A percentile compares a stretch with the other conserved stretches of the same genome.
These are phyloP conservation scores for Suillus subluteus DNA, from an alignment of 768 basidiomycete species.

Conservation along the genomic window DNA sequence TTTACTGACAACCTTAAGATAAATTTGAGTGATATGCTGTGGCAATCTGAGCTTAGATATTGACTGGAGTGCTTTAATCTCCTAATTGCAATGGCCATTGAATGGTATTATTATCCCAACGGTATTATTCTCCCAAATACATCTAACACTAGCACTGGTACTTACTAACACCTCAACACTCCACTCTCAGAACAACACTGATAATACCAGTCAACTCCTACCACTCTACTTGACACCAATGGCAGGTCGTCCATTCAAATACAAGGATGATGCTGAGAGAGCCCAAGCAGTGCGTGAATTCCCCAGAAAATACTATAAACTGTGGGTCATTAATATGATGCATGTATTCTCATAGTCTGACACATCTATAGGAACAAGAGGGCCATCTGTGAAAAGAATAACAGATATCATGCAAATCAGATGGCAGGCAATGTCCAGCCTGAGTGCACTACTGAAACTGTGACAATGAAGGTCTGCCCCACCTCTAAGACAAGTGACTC, in stretches of 20 bases:
- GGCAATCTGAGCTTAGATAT: too few species aligned
- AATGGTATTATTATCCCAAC: too few species aligned
- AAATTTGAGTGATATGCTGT: too few species aligned
- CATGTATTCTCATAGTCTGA: neutral
- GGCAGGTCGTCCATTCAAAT: neutral
- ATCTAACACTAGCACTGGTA: neutral
- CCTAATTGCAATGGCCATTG: too few species aligned
- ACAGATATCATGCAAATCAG: slow-evolving; percentile 11
- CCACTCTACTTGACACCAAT: neutral
- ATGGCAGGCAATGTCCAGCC: slow-evolving; percentile 3
- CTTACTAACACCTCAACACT: neutral
- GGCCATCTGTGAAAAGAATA: slow-evolving; percentile 14
- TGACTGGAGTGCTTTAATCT: too few species aligned
- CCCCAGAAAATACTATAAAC: neutral
- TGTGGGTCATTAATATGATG: neutral
- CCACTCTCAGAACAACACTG: too few species aligned
- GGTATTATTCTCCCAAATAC: neutral
- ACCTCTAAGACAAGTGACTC: neutral
- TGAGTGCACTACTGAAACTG: neutral
- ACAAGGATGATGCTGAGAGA: neutral
- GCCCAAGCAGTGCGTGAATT: neutral
- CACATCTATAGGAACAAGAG: neutral
- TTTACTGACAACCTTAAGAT: neutral
- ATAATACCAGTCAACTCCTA: too few species aligned
- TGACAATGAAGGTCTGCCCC: neutral